A percentile compares a stretch with the other conserved stretches of the same genome.
Conservation (phyloP, 2,329 filamentous ascomycete species). For the Cercospora nicotianae region DNA sequence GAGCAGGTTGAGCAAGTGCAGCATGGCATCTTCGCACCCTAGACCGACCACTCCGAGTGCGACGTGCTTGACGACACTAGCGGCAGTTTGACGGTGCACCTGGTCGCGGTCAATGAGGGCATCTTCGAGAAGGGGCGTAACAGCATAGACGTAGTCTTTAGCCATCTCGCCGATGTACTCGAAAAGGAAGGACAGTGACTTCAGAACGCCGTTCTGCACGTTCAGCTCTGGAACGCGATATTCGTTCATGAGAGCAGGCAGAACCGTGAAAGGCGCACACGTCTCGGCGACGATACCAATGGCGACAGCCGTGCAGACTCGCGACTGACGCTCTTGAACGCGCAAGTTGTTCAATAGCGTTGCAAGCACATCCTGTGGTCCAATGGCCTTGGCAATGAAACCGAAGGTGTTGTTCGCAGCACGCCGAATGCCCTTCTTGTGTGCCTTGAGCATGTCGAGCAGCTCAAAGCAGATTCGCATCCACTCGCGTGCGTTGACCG, state of each 20-base stretch:
- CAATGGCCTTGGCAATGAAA: slow-evolving; percentile 98
- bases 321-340: slow-evolving; percentile 95
- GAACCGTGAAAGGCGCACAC: slow-evolving; percentile 94
- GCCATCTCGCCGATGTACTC: slow-evolving; percentile 99
- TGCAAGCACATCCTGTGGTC: slow-evolving; percentile 92
- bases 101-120: slow-evolving; percentile 97
- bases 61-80: slow-evolving; percentile 95
- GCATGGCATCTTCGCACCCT: slow-evolving; percentile 97
- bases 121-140: slow-evolving; percentile 92
- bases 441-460: slow-evolving; percentile 97
- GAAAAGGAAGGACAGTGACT: slow-evolving; percentile 94
- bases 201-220: slow-evolving; percentile 97
- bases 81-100: slow-evolving; percentile 94
- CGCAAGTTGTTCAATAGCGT: slow-evolving; percentile 94
- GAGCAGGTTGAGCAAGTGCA: slow-evolving; percentile 92
- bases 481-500: slow-evolving; percentile 96
- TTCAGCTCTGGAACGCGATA: slow-evolving; percentile 98
- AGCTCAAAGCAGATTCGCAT: slow-evolving; percentile 99
- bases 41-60: slow-evolving; percentile 95
- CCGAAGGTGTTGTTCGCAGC: slow-evolving; percentile 99
- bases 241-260: slow-evolving; percentile 99
- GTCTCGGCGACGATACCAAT: slow-evolving; percentile 99
- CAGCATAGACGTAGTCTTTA: slow-evolving; percentile 98
- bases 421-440: slow-evolving; percentile 98
- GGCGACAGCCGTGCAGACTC: slow-evolving; percentile 96